Evolutionary conservation across 148 eudicot genomes (phyloP), one percentile per base, ranked within the genome.

Genomic region (Amaranthus palmeri): DNA sequence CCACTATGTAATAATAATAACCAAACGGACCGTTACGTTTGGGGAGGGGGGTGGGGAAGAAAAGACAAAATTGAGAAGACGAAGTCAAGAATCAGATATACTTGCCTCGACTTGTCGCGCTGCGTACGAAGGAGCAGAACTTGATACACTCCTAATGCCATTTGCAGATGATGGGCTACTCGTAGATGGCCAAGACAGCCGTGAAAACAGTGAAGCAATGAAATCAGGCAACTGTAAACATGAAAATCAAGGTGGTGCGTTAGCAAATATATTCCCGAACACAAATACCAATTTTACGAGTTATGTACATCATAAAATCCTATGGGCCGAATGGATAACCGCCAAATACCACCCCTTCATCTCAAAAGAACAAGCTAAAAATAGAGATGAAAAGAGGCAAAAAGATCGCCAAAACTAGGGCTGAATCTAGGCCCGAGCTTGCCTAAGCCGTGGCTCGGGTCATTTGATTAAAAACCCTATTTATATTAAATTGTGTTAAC

Each of bases 81-180:
- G 14, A 54, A 59, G 14, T 70, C 70, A 14, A 44, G 44, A 50
- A 56, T 5, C 67, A 75, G 56, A 65, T 62, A 48, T 60, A 79
- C 91, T 88, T 85, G 81, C 98, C 92, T 89, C 98, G 45, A 83
- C 87, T 81, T 76, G 97, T n/a, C 86, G 90, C 65, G 73, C 86
- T 41, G 83, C 72, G 67, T 73, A 82, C 53, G 86, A 68, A 67
- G 92, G 96, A 70, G 73, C 72, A 71, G 78, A 81, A 63, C 82
- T 80, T 61, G 78, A 51, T 53, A 84, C 81, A 77, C 85, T 91
- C 74, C 98, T 87, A 63, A 84, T 43, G 66, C 85, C 86, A 70
- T 86, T 59, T 60, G 88, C 69, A 73, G 97, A 67, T 45, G 84
- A 59, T 52, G 90, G 72, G 76, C 84, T 84, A 61, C 90, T 83